These are phyloP conservation scores for Acarospora socialis DNA, from an alignment of 2,329 filamentous ascomycete species.

Conservation along the genomic window DNA sequence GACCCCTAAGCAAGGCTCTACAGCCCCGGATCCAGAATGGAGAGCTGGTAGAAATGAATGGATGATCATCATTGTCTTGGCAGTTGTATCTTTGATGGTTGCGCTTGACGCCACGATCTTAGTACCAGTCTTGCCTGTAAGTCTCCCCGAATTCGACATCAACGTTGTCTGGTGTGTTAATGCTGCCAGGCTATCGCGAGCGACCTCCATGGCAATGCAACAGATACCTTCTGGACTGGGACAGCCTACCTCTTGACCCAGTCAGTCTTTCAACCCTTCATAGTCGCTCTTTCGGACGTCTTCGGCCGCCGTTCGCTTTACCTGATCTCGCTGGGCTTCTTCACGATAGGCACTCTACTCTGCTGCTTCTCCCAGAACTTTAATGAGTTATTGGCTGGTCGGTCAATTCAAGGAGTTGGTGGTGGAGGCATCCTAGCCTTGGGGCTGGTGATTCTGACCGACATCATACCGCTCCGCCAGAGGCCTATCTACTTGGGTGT, in stretches of 20 bases:
- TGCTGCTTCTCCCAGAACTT: constrained; percentile 27
- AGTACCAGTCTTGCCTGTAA: constrained; percentile 31
- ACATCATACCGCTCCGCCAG: constrained; percentile 3
- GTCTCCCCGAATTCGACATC: constrained; percentile 16
- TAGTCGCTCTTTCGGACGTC: constrained; percentile 30
- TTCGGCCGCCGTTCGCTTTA: constrained; percentile 35
- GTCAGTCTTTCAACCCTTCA: constrained; percentile 30
- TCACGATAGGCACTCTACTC: constrained; percentile 33
- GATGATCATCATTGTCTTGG: constrained; percentile 28
- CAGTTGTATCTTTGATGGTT: constrained; percentile 34
- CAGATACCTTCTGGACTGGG: constrained; percentile 35
- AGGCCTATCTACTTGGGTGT: not conserved
- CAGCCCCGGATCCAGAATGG: no score
- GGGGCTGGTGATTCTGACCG: not conserved
- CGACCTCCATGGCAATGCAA: constrained; percentile 22
- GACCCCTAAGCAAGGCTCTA: no score
- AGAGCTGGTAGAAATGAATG: constrained; percentile 26
- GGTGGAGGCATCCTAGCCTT: constrained; percentile 26
- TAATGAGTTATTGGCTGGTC: constrained; percentile 30
- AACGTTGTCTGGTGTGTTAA: no score
- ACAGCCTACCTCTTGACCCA: constrained; percentile 33
- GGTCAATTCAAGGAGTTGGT: constrained; percentile 40
- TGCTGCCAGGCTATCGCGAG: constrained; percentile 25
- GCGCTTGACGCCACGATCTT: constrained; percentile 35
- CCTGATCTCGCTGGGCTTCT: constrained; percentile 29